A percentile compares a stretch with the other conserved stretches of the same genome.
Evolutionary conservation across 2,329 filamentous ascomycete genomes (phyloP).

Genomic region (Intubia oerlemansii): DNA sequence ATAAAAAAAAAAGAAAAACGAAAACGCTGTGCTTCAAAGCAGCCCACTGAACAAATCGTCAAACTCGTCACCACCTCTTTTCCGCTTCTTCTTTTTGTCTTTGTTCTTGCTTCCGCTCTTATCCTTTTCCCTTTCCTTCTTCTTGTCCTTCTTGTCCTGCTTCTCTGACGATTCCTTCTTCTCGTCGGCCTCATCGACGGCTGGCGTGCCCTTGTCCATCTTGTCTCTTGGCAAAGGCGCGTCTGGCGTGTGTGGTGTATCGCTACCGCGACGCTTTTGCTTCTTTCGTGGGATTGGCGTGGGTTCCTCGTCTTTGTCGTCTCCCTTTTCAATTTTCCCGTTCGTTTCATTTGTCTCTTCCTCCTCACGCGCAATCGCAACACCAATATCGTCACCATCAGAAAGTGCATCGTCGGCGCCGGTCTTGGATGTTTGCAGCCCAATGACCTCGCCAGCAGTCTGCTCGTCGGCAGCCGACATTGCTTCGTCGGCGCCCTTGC

Average conservation of each 20-base stretch:
- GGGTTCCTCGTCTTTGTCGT: too few relatives aligned
- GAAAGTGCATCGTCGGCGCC: background rate
- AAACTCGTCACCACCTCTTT: constrained; percentile 31
- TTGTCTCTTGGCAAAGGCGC: too few relatives aligned
- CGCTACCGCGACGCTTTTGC: too few relatives aligned
- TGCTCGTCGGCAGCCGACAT: background rate
- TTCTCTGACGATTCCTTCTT: background rate
- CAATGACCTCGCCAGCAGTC: too few relatives aligned
- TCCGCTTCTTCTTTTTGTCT: constrained; percentile 13
- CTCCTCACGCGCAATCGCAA: constrained; percentile 4
- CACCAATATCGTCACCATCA: constrained; percentile 6
- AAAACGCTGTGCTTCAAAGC: too few relatives aligned
- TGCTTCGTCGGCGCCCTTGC: too few relatives aligned
- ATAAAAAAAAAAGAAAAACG: too few relatives aligned
- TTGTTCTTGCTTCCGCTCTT: constrained; percentile 3
- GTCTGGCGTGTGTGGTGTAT: too few relatives aligned
- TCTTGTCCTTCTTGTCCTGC: constrained; percentile 3
- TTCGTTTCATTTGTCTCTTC: too few relatives aligned
- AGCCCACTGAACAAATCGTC: constrained; percentile 57
- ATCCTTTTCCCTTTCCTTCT: background rate
- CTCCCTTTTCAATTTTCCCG: too few relatives aligned
- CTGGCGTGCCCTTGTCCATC: background rate
- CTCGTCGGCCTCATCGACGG: background rate
- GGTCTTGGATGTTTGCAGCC: too few relatives aligned
- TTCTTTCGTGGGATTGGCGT: too few relatives aligned